Evolutionary conservation across 2,329 filamentous ascomycete species (phyloP), one percentile per base, ranked within the genome.

Genomic region (Pseudogymnoascus sp.): DNA sequence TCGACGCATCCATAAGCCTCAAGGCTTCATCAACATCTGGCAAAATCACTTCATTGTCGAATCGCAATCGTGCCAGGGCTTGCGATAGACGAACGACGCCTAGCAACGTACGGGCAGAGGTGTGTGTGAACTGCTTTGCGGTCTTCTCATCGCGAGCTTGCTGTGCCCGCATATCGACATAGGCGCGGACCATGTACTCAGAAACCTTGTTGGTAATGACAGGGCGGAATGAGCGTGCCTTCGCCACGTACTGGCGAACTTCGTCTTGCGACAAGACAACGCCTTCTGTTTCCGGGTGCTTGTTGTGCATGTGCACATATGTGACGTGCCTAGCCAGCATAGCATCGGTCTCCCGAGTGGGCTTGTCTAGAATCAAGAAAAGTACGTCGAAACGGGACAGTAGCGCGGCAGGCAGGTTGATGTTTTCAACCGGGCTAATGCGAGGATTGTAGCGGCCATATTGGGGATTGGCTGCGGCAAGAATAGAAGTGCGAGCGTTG

Each of bases 401-500:
- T 19, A 99, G 85, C 19, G 95, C 95, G 17, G 95, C 95, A n/a
- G 95, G 95, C 42, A 99, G 87, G 77, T 99, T 99, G 78, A 99
- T 99, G 77, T 99, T 99, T 76, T 99, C 95, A 26, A 99, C 93
- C 0, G 95, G 95, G 0, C 93, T 97, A 70, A 99, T 89, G 67
- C 92, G 91, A 64, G 95, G 95, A 78, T 99, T 99, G 82, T 99
- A 99, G 67, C 95, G 91, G 67, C 95, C 95, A 73, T 99, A 99
- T 44, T 99, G 84, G 64, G 95, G 95, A 78, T 99, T 99, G 69
- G 95, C 95, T 19, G 95, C 95, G 17, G 95, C 93, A 15, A 99
- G 85, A 72, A 99, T 96, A 0, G 92, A 96, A 19, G 95, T 97
- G 66, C 95, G 88, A 21, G 95, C 95, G 74, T 99, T 99, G 64